Base-by-base conservation (phyloP, 352 stramenopile species). In the Aphanomyces euteiches region DNA sequence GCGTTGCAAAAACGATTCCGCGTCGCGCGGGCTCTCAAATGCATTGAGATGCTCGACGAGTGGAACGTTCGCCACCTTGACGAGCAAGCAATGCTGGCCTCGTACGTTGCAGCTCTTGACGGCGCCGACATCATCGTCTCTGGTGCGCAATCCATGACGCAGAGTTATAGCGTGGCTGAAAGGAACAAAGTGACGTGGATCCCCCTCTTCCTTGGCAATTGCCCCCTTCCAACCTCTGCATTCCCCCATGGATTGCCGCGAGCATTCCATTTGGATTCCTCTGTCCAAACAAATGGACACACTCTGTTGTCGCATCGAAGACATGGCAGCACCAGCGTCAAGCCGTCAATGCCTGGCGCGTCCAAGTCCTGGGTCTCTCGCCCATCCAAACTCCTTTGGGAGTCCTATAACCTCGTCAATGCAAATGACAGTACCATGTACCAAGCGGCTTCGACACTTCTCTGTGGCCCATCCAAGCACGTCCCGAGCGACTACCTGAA, bases 141-240 rank as follows among this genome's bases (percentile, higher is more conserved):
- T 41, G 59, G 59, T 10, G 59, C 28, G n/a, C 28, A 56, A 12
- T 59, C 59, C 7, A 56, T 67, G 8, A 5, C 41, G 6, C 41
- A 67, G 47, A 67, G 17, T 12, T 67, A 57, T 5, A 57, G 41
- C 47, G 19, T 67, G 10, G 59, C 59, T 36, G 59, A 67, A n/a
- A 53, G 54, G 19, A 13, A 57, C 47, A 6, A n/a, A 7, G 8
- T 4, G 19, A 56, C 21, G n/a, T 67, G 59, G 59, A 40, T 67
- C 10, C 59, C 59, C 21, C n/a, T 67, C 17, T 56, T 67, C 38
- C 47, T 67, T 28, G 59, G 59, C 21, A 37, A 40, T 7, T 67
- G 59, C n/a, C 54, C 21, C 19, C n/a, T 61, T 37, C 54, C 54
- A n/a, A 61, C 54, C 15, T 40, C 19, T 1, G 54, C 19, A 12